Percentiles rank a stretch among this genome's conserved stretches.
phyloP scores from a whole-genome alignment of 768 basidiomycete genomes.

The Xerocomellus chrysenteron region DNA sequence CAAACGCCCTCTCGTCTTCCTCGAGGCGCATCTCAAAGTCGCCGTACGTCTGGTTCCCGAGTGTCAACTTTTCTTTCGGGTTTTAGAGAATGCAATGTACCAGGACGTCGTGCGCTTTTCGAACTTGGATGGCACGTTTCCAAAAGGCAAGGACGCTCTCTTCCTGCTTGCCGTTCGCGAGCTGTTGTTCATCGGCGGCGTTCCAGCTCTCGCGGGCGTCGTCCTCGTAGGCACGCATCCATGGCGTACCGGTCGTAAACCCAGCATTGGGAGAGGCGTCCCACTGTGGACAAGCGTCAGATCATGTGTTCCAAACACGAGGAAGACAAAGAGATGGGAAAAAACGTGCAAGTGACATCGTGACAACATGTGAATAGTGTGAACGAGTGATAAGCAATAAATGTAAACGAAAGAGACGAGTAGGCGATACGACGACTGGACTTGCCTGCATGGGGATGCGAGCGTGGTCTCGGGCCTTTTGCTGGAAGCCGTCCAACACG shows the following conservation, averaged over 20 bases:
- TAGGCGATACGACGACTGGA: neutral
- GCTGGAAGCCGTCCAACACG: slow-evolving; percentile 52
- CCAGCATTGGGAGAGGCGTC: slow-evolving; percentile 52
- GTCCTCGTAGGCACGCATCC: slow-evolving; percentile 77
- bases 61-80: too few species aligned
- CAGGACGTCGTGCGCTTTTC: slow-evolving; percentile 54
- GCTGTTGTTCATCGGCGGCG: slow-evolving; percentile 23
- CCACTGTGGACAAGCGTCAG: slow-evolving; percentile 45
- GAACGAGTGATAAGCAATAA: neutral
- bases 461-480: slow-evolving; percentile 70
- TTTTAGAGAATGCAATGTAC: slow-evolving; percentile 29
- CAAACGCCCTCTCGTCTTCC: slow-evolving; percentile 51
- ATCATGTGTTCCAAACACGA: too few species aligned
- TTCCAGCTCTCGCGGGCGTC: slow-evolving; percentile 53
- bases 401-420: neutral
- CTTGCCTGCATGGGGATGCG: slow-evolving; percentile 67
- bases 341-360: too few species aligned
- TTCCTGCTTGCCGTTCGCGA: neutral
- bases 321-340: neutral
- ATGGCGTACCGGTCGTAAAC: slow-evolving; percentile 63
- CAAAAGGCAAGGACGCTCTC: slow-evolving; percentile 63
- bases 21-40: slow-evolving; percentile 51
- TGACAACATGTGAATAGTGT: neutral
- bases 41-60: slow-evolving; percentile 51
- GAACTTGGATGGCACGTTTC: slow-evolving; percentile 50